Percentiles rank a stretch among this genome's conserved stretches.
Conservation (phyloP, 2,329 filamentous ascomycete species). For the Nannizziopsis arthrosporioides region DNA sequence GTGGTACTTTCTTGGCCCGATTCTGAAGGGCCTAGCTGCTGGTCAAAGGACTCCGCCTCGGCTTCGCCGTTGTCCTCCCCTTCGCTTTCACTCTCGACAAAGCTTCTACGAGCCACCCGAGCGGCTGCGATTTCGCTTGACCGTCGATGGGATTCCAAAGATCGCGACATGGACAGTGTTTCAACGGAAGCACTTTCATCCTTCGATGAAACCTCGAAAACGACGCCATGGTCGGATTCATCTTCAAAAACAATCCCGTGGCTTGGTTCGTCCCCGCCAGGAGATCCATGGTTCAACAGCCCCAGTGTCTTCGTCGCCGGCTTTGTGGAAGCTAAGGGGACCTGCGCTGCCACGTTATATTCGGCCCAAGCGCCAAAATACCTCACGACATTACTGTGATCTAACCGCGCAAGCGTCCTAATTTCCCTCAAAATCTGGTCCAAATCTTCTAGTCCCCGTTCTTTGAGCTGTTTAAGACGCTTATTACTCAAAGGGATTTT, state of each 20-base stretch:
- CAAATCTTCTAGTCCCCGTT: constrained; percentile 42
- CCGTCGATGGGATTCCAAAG: constrained; percentile 8
- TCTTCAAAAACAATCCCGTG: constrained; percentile 31
- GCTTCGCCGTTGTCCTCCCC: constrained; percentile 30
- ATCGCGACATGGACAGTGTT: constrained; percentile 14
- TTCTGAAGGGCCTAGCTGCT: constrained; percentile 27
- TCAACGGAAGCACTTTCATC: constrained; percentile 17
- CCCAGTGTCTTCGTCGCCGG: constrained; percentile 1
- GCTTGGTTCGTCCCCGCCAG: constrained; percentile 8
- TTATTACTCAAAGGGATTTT: constrained; percentile 48
- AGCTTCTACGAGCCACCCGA: constrained; percentile 7
- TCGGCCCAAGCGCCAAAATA: constrained; percentile 58
- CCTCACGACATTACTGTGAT: constrained; percentile 55
- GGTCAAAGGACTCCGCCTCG: constrained; percentile 40
- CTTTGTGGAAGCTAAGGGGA: background rate
- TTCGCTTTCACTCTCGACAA: constrained; percentile 8
- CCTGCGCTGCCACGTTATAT: constrained; percentile 18
- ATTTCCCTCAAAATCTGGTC: constrained; percentile 50
- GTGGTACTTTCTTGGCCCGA: constrained; percentile 25
- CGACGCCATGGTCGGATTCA: constrained; percentile 20
- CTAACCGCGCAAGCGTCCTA: constrained; percentile 48
- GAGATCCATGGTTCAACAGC: constrained; percentile 12
- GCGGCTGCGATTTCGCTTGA: background rate
- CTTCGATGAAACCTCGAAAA: constrained; percentile 22
- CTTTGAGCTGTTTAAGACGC: constrained; percentile 42